Conservation (phyloP, 176 grass and related monocot species). For the Coix lacrymajobi region DNA sequence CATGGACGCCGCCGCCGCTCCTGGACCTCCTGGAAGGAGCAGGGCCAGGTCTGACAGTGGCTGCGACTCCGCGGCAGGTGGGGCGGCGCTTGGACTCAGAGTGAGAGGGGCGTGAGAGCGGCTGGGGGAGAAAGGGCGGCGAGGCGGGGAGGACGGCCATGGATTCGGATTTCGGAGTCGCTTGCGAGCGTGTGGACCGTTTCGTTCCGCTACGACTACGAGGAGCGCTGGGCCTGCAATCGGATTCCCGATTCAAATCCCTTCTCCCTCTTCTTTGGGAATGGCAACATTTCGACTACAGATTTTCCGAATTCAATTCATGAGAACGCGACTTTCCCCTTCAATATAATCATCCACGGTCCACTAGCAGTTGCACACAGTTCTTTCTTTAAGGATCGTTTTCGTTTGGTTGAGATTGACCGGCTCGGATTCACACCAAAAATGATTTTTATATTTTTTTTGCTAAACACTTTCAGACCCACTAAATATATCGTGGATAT, state of each 20-base stretch:
- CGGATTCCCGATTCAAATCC: too few relatives aligned
- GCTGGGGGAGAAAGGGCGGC: background rate
- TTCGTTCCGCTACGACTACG: too few relatives aligned
- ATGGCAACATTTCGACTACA: background rate
- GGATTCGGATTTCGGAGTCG: background rate
- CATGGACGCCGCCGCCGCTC: background rate
- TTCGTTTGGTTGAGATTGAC: too few relatives aligned
- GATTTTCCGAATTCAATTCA: background rate
- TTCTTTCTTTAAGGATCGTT: too few relatives aligned
- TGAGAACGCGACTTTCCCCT: too few relatives aligned
- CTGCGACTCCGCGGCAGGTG: background rate
- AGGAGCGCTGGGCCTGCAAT: too few relatives aligned
- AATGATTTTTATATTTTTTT: too few relatives aligned
- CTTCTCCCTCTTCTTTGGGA: background rate
- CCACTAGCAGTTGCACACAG: too few relatives aligned
- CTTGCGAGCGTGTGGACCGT: background rate
- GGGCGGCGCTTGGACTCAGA: background rate
- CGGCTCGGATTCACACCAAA: too few relatives aligned
- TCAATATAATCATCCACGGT: too few relatives aligned
- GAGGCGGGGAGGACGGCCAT: conserved; percentile 32
- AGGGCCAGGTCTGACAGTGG: background rate
- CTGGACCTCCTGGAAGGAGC: background rate
- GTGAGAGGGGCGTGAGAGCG: background rate
- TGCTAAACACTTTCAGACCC: too few relatives aligned
- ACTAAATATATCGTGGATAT: too few relatives aligned